Conservation (phyloP, 192 early-diverging fungal genomes). For the Coemansia furcata region DNA sequence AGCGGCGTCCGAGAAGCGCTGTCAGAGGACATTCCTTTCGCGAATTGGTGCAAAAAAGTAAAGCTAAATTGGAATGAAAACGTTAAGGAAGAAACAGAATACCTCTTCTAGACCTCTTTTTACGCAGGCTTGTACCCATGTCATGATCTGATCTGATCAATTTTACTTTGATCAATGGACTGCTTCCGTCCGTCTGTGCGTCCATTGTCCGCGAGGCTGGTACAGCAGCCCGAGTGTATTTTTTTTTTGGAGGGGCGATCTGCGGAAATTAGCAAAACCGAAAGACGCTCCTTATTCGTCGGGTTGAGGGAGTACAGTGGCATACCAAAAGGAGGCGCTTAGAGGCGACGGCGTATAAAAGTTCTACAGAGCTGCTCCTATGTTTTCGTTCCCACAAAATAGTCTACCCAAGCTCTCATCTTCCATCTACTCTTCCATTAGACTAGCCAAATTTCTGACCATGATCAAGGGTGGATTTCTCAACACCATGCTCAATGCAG, state of each 20-base stretch:
- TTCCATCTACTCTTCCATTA: not conserved
- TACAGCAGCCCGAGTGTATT: too few species aligned
- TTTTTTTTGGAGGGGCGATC: not conserved
- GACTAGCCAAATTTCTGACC: not conserved
- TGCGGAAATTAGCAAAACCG: not conserved
- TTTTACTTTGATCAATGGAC: too few species aligned
- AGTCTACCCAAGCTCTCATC: not conserved
- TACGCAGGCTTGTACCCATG: too few species aligned
- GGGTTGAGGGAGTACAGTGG: not conserved
- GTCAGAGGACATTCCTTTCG: slow-evolving; percentile 2
- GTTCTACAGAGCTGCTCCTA: not conserved
- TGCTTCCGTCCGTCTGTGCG: too few species aligned
- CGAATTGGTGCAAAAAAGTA: not conserved
- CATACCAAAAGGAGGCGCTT: not conserved
- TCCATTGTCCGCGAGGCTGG: too few species aligned
- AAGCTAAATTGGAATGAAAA: not conserved
- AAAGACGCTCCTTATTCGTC: not conserved
- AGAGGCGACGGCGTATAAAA: not conserved
- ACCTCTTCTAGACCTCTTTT: too few species aligned
- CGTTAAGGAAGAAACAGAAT: not conserved
- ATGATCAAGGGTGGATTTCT: slow-evolving; percentile 36
- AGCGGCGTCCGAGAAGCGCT: not conserved
- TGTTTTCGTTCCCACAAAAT: not conserved
- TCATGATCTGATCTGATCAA: too few species aligned
- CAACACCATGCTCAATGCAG: slow-evolving; percentile 36